Evolutionary conservation across 2,329 filamentous ascomycete genomes (phyloP), one percentile per base, ranked within the genome.

Genomic region (Fusarium zealandicum): DNA sequence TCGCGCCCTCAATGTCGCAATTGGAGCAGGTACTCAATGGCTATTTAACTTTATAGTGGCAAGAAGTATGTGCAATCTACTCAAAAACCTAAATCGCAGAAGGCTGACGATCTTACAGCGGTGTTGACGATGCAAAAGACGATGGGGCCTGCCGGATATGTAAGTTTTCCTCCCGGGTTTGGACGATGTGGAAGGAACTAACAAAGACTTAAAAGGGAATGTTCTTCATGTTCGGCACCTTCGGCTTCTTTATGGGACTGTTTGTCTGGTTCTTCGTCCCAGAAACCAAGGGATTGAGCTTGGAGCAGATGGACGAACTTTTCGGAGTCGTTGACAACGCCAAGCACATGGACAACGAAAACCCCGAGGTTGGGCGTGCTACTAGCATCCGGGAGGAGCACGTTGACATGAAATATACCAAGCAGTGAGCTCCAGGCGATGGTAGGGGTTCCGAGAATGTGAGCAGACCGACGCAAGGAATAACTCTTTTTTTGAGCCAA

Each of bases 41-140:
- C 72, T 90, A 5, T 90, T 90, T 72, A 91, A 91, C 69, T 89
- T 90, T 56, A 82, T 90, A 9, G 85, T 90, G 51, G 87, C 88
- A 25, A 5, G 22, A 5, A 25, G 22, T 25, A 9, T n/a, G n/a
- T n/a, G n/a, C n/a, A n/a, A n/a, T n/a, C n/a, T n/a, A n/a, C n/a
- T n/a, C n/a, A n/a, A n/a, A n/a, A n/a, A n/a, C n/a, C n/a, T n/a
- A n/a, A n/a, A n/a, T n/a, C n/a, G n/a, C n/a, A n/a, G n/a, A n/a
- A n/a, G n/a, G n/a, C n/a, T n/a, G n/a, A n/a, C n/a, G n/a, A n/a
- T n/a, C n/a, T n/a, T 4, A 43, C 48, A 74, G 72, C 85, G 28
- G 86, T 87, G 4, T 83, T 87, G 2, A 85, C 82, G 39, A 90
- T 90, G 87, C 78, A 90, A 65, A 78, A 78, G 74, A 81, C 74